Base-by-base conservation (phyloP, 768 basidiomycete species). In the Termitomyces heimii region DNA sequence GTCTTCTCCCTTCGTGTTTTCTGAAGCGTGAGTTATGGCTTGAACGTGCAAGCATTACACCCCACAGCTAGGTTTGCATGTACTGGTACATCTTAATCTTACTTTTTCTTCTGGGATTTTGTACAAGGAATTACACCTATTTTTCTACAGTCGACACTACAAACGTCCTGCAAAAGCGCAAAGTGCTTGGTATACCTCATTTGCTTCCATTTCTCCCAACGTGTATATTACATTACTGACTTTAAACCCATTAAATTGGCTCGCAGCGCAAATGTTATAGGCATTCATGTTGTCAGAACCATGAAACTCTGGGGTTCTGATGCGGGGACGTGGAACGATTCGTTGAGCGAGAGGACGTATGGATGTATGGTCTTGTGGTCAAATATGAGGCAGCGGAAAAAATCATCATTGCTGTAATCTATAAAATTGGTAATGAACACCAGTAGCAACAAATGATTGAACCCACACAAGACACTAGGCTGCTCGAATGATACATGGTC, bases 321-420 rank as follows among this genome's bases (percentile, higher is more conserved):
- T 22, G 72, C 64, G 5, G 80, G 66, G 29, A 80, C 70, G 63
- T 84, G 82, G 70, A 88, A 87, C 2, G 85, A 87, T 40, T 82
- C 82, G 50, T 79, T 76, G 73, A 90, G 74, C 22, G 84, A 87
- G 46, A 92, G 75, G 40, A 91, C 88, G 64, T 83, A 83, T 18
- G 97, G 97, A 65, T 90, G 84, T 18, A 88, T 87, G 55, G 80
- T 78, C 68, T 96, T 94, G 73, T 98, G 94, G 73, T 98, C 97
- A 73, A 98, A 98, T 68, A 98, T 77, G 72, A 94, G 93, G 75
- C 92, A 94, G 77, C 94, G 94, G 78, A 95, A 94, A 18, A 93
- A 85, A 50, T 96, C 94, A 70, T 98, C 96, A 75, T 98, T 98
- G 82, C 98, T 94, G 77, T 98, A 98, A 77, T 98, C 94, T 97